Conservation (phyloP, 169 alveolate species). For the Eimeria brunetti region DNA sequence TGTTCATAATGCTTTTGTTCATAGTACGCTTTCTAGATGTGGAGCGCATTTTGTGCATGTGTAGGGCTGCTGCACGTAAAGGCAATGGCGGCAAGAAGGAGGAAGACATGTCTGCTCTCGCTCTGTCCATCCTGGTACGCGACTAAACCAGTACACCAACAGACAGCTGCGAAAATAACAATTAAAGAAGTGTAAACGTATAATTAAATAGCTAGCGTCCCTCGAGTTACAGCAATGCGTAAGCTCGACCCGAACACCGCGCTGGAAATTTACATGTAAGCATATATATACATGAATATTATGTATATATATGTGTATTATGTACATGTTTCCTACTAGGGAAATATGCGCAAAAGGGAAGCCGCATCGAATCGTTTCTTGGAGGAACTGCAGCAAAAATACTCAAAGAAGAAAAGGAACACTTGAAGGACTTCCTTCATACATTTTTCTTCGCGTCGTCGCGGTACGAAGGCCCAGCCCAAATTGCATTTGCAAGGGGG, state of each 20-base stretch:
- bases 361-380: constrained; percentile 55
- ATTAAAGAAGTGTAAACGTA: not conserved
- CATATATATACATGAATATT: not conserved
- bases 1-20: not conserved
- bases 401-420: constrained; percentile 39
- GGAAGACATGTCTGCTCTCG: constrained; percentile 26
- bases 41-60: not conserved
- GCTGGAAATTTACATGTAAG: not conserved
- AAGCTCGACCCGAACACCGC: not conserved
- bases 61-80: constrained; percentile 36
- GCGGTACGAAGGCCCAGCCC: constrained; percentile 5
- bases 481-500: constrained; percentile 11
- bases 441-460: not conserved
- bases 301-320: not conserved
- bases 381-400: constrained; percentile 37
- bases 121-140: constrained; percentile 56
- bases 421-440: not conserved
- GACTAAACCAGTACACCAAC: not conserved
- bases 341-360: constrained; percentile 44
- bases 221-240: constrained; percentile 4
- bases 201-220: constrained; percentile 2
- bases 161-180: not conserved
- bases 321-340: constrained; percentile 36
- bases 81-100: constrained; percentile 31
- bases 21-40: not conserved